Evolutionary conservation across 805 yeast species (phyloP).

Genomic region (Sungouiella blattae): DNA sequence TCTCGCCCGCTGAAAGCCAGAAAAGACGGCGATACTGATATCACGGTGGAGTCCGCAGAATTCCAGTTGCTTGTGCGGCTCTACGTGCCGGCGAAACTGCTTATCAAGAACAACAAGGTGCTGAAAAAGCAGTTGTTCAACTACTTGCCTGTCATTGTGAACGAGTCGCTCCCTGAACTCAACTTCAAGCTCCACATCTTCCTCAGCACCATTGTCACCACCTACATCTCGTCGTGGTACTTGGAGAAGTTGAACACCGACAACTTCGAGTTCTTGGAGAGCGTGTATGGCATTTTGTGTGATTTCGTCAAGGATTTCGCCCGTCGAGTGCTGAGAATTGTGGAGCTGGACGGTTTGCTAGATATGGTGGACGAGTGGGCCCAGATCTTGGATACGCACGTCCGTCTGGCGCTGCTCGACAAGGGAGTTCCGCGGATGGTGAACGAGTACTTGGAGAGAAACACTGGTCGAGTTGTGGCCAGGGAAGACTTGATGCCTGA

Average conservation of each 20-base stretch:
- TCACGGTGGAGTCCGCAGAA: conserved; percentile 46
- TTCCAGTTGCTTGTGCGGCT: conserved; percentile 34
- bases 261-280: conserved; percentile 12
- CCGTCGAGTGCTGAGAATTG: conserved; percentile 8
- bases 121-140: conserved; percentile 22
- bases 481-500: not conserved
- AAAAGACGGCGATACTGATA: conserved; percentile 22
- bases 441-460: not conserved
- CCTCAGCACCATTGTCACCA: conserved; percentile 24
- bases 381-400: conserved; percentile 7
- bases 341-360: conserved; percentile 14
- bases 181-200: conserved; percentile 38
- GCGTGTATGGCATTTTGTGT: conserved; percentile 11
- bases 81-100: conserved; percentile 31
- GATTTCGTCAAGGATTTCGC: conserved; percentile 11
- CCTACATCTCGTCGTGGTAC: conserved; percentile 19
- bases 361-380: conserved; percentile 22
- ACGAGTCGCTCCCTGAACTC: conserved; percentile 17
- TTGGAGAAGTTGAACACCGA: conserved; percentile 14
- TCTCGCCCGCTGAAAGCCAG: too few relatives aligned
- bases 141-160: conserved; percentile 28
- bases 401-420: conserved; percentile 4
- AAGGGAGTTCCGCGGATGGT: conserved; percentile 5
- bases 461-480: not conserved
- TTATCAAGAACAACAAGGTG: conserved; percentile 28